Evolutionary conservation across 306 rosid genomes (phyloP).

Genomic region (Inga oerstediana): DNA sequence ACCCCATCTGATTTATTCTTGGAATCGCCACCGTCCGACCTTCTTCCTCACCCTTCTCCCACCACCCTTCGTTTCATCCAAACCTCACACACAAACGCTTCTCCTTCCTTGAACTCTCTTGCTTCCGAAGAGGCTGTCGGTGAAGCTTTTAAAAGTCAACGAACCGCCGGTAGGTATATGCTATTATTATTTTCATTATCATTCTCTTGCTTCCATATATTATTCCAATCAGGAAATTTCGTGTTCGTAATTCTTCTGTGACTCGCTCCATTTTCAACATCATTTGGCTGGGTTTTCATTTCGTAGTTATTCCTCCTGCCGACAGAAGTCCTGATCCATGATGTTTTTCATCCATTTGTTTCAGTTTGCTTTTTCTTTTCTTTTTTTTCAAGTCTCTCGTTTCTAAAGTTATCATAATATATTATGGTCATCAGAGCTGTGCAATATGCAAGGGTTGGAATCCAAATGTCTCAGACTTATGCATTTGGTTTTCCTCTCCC

Average conservation of each 20-base stretch:
- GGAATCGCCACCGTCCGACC: neutral
- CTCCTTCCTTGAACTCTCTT: constrained; percentile 6
- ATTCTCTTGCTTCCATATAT: neutral
- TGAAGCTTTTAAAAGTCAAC: constrained; percentile 38
- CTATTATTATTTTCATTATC: neutral
- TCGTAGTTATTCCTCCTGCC: neutral
- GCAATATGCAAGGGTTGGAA: neutral
- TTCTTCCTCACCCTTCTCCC: neutral
- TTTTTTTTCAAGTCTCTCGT: neutral
- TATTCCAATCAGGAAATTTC: neutral
- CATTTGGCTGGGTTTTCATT: neutral
- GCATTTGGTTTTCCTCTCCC: too few relatives aligned
- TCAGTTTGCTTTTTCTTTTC: neutral
- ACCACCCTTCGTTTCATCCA: neutral
- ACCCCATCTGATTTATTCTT: constrained; percentile 18
- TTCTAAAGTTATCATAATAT: neutral
- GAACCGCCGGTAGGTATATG: constrained; percentile 39
- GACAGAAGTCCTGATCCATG: neutral
- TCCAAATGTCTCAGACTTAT: neutral
- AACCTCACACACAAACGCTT: constrained; percentile 25
- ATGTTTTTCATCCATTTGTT: neutral
- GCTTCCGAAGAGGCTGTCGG: constrained; percentile 23
- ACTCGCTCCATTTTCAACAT: neutral
- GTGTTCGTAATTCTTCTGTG: neutral
- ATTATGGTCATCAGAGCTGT: neutral